Conservation (phyloP, 345 rosid species). For the Draba incana region DNA sequence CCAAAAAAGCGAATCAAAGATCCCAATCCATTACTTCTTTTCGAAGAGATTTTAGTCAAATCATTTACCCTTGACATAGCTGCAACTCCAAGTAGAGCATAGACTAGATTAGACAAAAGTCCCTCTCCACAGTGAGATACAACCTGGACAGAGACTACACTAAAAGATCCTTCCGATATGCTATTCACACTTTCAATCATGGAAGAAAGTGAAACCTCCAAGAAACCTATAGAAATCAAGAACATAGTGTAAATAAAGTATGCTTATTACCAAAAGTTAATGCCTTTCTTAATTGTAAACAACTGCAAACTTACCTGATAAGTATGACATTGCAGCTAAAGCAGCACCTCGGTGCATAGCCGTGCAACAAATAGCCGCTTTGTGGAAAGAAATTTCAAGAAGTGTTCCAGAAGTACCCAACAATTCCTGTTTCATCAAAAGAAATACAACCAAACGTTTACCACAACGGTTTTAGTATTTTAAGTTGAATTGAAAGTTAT, state of each 20-base stretch:
- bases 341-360: slow-evolving; percentile 99
- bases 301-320: slow-evolving; percentile 64
- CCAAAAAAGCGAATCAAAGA: not conserved
- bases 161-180: slow-evolving; percentile 69
- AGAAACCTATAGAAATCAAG: slow-evolving; percentile 60
- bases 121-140: slow-evolving; percentile 88
- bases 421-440: slow-evolving; percentile 57
- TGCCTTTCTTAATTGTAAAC: slow-evolving; percentile 1
- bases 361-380: slow-evolving; percentile 96
- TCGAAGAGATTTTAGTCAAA: not conserved
- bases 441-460: slow-evolving; percentile 20
- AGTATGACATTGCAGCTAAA: slow-evolving; percentile 91
- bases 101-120: slow-evolving; percentile 81
- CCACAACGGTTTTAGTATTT: not conserved
- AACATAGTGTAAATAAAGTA: slow-evolving; percentile 5
- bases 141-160: slow-evolving; percentile 68
- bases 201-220: slow-evolving; percentile 68
- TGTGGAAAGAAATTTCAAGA: slow-evolving; percentile 90
- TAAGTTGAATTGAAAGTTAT: not conserved
- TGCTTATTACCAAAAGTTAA: not conserved
- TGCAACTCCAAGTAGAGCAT: slow-evolving; percentile 94
- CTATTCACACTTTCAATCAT: slow-evolving; percentile 58
- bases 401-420: slow-evolving; percentile 75
- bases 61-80: slow-evolving; percentile 92
- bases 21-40: slow-evolving; percentile 9